Percentiles rank a stretch among this genome's conserved stretches.
Conservation (phyloP, 2,329 filamentous ascomycete genomes). For the Scopulariopsis brevicaulis region DNA sequence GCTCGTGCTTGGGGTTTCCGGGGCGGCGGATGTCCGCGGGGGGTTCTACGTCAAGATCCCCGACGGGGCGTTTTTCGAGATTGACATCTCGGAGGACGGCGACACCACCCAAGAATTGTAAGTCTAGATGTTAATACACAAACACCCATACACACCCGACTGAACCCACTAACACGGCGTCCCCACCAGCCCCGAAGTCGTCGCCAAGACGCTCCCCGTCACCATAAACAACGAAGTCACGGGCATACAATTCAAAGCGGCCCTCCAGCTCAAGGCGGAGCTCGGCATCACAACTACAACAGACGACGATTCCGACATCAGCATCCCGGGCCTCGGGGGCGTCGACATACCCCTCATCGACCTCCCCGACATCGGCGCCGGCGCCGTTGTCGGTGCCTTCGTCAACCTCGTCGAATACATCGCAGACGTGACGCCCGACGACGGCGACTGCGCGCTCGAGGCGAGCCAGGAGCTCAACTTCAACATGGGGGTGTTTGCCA, state of each 20-base stretch:
- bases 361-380: slow-evolving; percentile 2
- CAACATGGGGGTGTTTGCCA: slow-evolving; percentile 3
- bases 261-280: slow-evolving; percentile 1
- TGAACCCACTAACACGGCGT: background rate
- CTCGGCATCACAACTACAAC: background rate
- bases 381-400: slow-evolving; percentile 4
- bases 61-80: slow-evolving; percentile 5
- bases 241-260: background rate
- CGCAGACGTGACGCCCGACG: background rate
- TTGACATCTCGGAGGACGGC: slow-evolving; percentile 3
- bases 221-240: slow-evolving; percentile 3
- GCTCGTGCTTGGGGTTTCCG: slow-evolving; percentile 1
- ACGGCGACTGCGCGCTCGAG: slow-evolving; percentile 2
- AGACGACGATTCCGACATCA: background rate
- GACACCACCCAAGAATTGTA: slow-evolving; percentile 2
- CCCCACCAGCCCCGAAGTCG: background rate
- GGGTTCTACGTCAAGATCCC: slow-evolving; percentile 5
- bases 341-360: background rate
- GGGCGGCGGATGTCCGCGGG: background rate
- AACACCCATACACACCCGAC: background rate
- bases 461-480: slow-evolving; percentile 2
- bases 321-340: background rate
- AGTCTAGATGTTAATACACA: background rate
- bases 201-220: slow-evolving; percentile 2
- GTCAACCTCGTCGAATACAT: slow-evolving; percentile 4